Base-by-base conservation (phyloP, 1,284 basidiomycete species). In the Mycosarcoma maydis region DNA sequence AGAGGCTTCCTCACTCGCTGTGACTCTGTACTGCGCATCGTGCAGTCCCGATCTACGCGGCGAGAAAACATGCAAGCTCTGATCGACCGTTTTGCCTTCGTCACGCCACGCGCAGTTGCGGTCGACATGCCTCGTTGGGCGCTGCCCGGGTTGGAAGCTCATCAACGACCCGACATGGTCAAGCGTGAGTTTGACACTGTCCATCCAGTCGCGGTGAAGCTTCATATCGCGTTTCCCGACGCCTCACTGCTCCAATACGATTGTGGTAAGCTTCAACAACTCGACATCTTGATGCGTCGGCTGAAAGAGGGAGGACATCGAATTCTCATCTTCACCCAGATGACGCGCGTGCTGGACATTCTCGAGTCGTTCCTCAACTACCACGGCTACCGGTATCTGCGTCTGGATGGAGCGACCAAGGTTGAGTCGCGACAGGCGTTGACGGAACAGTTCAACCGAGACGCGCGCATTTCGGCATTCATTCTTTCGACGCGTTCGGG, bases 371-470 rank as follows among this genome's bases (percentile, higher is more conserved):
- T 95, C 83, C 86, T 98, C 59, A 95, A 91, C 76, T 89, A 92
- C 70, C 92, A 94, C 75, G 95, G 94, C 0, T 93, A 95, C 80
- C 87, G 94, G 6, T 98, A 98, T 82, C 87, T 97, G 9, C 87
- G 94, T 6, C 85, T 98, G 20, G 95, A 98, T 77, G 94, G 95
- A 0, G 90, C 91, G 38, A 98, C 94, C 41, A 94, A 93, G 83
- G 93, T 97, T 57, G 94, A 97, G 82, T 92, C 97, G 76, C 86
- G 94, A 22, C 94, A 97, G 83, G 91, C 94, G 70, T 89, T 97
- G 66, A 97, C 94, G 0, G 94, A 97, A 82, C 86, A 92, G n/a
- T 98, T 98, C 85, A 98, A 98, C 81, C 89, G 89, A 16, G 94
- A 97, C 82, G 77, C 88, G n/a, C 85, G 91, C 49, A 86, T 97